A percentile compares a stretch with the other conserved stretches of the same genome.
Evolutionary conservation across 2,329 filamentous ascomycete genomes (phyloP).

Genomic region (Colletotrichum euphorbiae): DNA sequence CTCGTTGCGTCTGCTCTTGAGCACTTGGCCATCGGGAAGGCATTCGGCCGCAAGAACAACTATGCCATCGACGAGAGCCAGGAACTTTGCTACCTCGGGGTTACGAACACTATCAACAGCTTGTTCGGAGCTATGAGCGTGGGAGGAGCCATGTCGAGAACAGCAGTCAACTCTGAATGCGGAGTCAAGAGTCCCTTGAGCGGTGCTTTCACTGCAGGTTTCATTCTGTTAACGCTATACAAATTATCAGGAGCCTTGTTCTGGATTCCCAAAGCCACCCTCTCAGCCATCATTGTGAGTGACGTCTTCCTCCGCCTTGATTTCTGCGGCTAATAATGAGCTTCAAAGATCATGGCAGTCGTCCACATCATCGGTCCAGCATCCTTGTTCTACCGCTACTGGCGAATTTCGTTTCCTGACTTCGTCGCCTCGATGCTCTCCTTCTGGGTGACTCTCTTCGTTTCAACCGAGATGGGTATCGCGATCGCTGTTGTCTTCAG

Average conservation of each 20-base stretch:
- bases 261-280: slow-evolving; percentile 75
- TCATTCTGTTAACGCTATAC: slow-evolving; percentile 72
- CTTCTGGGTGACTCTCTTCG: slow-evolving; percentile 73
- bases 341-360: slow-evolving; percentile 68
- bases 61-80: slow-evolving; percentile 74
- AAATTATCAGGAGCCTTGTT: slow-evolving; percentile 70
- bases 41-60: slow-evolving; percentile 70
- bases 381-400: slow-evolving; percentile 71
- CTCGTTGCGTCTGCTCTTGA: slow-evolving; percentile 72
- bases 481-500: slow-evolving; percentile 71
- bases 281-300: slow-evolving; percentile 71
- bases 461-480: slow-evolving; percentile 70
- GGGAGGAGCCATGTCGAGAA: slow-evolving; percentile 75
- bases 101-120: slow-evolving; percentile 72
- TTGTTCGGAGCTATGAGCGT: slow-evolving; percentile 74
- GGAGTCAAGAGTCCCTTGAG: slow-evolving; percentile 71
- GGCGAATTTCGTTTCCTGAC: slow-evolving; percentile 73
- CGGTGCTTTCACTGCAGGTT: slow-evolving; percentile 69
- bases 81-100: slow-evolving; percentile 72
- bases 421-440: slow-evolving; percentile 73
- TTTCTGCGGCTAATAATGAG: not conserved
- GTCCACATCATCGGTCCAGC: slow-evolving; percentile 70
- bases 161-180: slow-evolving; percentile 74
- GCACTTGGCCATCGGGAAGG: slow-evolving; percentile 73
- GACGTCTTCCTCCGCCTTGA: not conserved